Evolutionary conservation across 164 flowering plant species (phyloP).

Genomic region (Brasenia schreberi): DNA sequence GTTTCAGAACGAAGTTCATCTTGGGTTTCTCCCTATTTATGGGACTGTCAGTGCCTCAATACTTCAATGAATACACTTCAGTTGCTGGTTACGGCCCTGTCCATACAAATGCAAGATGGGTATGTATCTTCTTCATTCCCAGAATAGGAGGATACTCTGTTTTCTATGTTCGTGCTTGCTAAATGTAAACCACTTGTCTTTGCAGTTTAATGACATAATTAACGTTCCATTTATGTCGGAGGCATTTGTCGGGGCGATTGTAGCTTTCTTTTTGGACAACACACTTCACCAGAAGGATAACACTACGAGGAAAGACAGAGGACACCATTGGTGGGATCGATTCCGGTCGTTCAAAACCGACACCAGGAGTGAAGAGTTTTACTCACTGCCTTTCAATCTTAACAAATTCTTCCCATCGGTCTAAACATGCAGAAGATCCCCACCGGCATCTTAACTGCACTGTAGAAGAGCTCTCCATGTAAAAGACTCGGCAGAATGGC

Average conservation of each 20-base stretch:
- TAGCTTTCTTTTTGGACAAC: slow-evolving; percentile 46
- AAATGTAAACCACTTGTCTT: not conserved
- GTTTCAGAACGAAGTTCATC: slow-evolving; percentile 63
- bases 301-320: slow-evolving; percentile 47
- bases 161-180: not conserved
- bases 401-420: slow-evolving; percentile 83
- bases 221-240: slow-evolving; percentile 69
- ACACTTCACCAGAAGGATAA: slow-evolving; percentile 39
- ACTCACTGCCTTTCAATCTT: slow-evolving; percentile 65
- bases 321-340: slow-evolving; percentile 70
- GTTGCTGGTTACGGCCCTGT: slow-evolving; percentile 56
- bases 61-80: slow-evolving; percentile 57
- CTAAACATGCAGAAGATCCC: slow-evolving; percentile 10
- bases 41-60: slow-evolving; percentile 84
- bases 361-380: slow-evolving; percentile 71
- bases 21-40: slow-evolving; percentile 73
- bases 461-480: not conserved
- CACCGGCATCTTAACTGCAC: not conserved
- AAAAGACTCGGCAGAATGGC: not conserved
- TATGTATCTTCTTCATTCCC: slow-evolving; percentile 11
- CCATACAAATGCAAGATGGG: slow-evolving; percentile 73
- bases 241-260: slow-evolving; percentile 53
- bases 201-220: slow-evolving; percentile 77
- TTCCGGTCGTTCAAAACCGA: slow-evolving; percentile 59
- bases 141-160: too few relatives aligned